A percentile compares a stretch with the other conserved stretches of the same genome.
Evolutionary conservation across 1,139 yeast genomes (phyloP).

Genomic region (Pichia sp.): DNA sequence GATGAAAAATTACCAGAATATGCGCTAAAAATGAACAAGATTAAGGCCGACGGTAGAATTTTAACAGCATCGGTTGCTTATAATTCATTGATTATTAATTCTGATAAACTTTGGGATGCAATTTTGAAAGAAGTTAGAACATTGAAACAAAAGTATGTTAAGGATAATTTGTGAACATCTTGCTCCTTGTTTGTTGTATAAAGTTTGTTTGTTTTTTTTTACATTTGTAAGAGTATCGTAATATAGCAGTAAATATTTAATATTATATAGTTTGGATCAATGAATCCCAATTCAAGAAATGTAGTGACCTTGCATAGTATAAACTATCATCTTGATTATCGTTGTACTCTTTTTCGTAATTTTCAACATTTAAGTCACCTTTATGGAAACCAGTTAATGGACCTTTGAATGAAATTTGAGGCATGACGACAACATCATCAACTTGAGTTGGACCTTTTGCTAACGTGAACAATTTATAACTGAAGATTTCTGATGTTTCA

Average conservation of each 20-base stretch:
- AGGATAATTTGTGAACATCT: neutral
- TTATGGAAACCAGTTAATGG: constrained; percentile 11
- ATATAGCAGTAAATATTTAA: no score
- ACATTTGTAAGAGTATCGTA: no score
- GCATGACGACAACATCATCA: constrained; percentile 67
- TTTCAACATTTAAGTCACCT: constrained; percentile 11
- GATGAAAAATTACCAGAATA: constrained; percentile 15
- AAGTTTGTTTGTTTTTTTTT: no score
- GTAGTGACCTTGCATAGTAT: constrained; percentile 25
- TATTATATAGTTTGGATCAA: neutral
- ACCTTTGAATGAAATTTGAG: constrained; percentile 25
- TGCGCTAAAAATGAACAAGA: constrained; percentile 13
- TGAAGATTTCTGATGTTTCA: constrained; percentile 18
- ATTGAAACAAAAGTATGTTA: constrained; percentile 2
- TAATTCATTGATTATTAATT: constrained; percentile 14
- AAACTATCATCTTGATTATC: constrained; percentile 21
- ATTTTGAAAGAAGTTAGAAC: constrained; percentile 13
- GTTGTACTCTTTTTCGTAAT: constrained; percentile 21
- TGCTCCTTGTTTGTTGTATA: no score
- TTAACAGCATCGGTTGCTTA: constrained; percentile 14
- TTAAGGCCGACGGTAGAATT: constrained; percentile 20
- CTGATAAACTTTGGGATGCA: constrained; percentile 14
- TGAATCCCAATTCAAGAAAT: constrained; percentile 21
- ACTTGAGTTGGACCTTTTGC: constrained; percentile 59
- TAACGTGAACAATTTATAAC: constrained; percentile 64